Evolutionary conservation across 805 yeast genomes (phyloP), one percentile per base, ranked within the genome.

Genomic region (Wickerhamiella dianesei): DNA sequence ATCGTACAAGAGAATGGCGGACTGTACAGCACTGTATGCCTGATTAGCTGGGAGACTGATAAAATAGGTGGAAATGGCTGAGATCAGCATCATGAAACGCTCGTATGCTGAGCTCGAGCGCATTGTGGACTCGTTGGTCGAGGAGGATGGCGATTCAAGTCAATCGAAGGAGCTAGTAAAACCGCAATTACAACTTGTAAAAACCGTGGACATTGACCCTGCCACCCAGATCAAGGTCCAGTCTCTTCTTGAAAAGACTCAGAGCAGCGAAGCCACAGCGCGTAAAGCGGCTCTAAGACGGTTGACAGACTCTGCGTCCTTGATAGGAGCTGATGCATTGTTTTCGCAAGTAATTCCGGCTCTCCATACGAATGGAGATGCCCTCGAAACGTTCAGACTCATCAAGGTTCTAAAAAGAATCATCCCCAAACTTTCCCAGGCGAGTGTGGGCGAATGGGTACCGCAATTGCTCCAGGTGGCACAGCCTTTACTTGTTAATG

Each of bases 401-500:
- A 82, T 86, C 13, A 88, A 87, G 60, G 74, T 84, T 6, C 65
- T 83, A 13, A 85, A 79, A 35, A 67, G 95, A 35, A 68, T 85
- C 0, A 61, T 88, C 5, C 76, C 74, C 59, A 78, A 72, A 52
- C 64, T 88, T 14, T 86, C 79, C 36, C 81, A 74, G 41, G 20
- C 40, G 9, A 58, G 70, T 44, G 72, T 85, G 2, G 66, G 80
- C 40, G 95, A 96, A 0, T 83, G 70, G 54, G 77, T 94, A 0
- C 82, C 77, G 50, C 76, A 79, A 54, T 76, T 88, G 2, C 59
- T 88, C 21, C 73, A 74, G 14, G 94, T 84, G 1, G 72, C 83
- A 1, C 76, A 86, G 45, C 96, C 96, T 0, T 63, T 86, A 47
- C 66, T 88, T 35, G 74, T 83, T 5, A 95, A 87, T 57, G 87